Evolutionary conservation across 2,329 filamentous ascomycete species (phyloP), one percentile per base, ranked within the genome.

Genomic region (Lachnellula arida): DNA sequence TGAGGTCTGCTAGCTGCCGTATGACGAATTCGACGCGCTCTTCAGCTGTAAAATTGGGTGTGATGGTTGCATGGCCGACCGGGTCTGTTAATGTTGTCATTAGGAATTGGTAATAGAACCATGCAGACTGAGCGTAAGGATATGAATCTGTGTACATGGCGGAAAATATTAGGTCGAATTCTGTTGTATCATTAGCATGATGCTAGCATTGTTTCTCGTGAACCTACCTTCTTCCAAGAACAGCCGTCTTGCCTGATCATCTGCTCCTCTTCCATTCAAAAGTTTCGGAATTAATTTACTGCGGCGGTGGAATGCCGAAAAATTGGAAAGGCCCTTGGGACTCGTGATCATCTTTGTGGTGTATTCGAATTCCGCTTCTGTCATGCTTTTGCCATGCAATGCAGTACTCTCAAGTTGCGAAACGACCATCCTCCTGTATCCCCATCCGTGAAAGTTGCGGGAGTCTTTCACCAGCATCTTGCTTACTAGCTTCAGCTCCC

Each of bases 391-490:
- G 1, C 79, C 81, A 5, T 73, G 68, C 5, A 85, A 71, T 14
- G 65, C 71, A 1, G 73, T 44, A 54, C 80, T 82, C 71, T 96
- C 90, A 2, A 97, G 78, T 56, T 85, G 81, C n/a, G 79, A 75
- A 2, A 97, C 85, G 5, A 97, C 85, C 53, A 84, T 81, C 47
- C 91, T 84, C 51, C 94, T 81, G 71, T 99, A 99, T 44, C 87
- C 86, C 94, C 94, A 99, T 34, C 93, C 94, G 70, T 97, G 94
- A 69, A 97, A 99, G 70, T 99, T 99, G 50, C 94, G 84, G 60
- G 81, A 87, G 72, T 99, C 94, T 51, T 86, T 83, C 56, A 78
- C 81, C 46, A 99, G 79, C 92, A 99, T 96, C 74, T 95, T 96
- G 57, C 84, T 81, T 19, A 91, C 89, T 8, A 97, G 77, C 0